Conservation (phyloP, 257 asterid genomes). For the Mitragyna speciosa region DNA sequence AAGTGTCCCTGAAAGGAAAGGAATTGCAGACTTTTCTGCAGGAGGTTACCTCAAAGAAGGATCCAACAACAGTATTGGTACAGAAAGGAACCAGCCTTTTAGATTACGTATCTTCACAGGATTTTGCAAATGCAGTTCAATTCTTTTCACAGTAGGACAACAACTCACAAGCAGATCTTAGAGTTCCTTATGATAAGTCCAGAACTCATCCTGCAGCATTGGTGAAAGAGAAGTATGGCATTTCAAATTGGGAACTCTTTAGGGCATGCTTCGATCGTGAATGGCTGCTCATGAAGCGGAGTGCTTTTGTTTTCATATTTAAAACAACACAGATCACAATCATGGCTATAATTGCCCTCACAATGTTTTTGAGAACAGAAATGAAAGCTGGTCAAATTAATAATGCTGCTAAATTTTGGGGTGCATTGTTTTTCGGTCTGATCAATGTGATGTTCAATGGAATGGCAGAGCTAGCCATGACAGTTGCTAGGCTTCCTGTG, state of each 20-base stretch:
- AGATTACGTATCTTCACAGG: slow-evolving; percentile 49
- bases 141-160: slow-evolving; percentile 55
- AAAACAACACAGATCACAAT: slow-evolving; percentile 71
- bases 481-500: slow-evolving; percentile 74
- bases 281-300: slow-evolving; percentile 76
- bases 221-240: slow-evolving; percentile 72
- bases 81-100: slow-evolving; percentile 48
- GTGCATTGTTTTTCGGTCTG: slow-evolving; percentile 79
- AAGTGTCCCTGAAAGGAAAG: slow-evolving; percentile 85
- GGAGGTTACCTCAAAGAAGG: slow-evolving; percentile 83
- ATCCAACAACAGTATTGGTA: slow-evolving; percentile 79
- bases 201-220: slow-evolving; percentile 71
- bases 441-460: slow-evolving; percentile 85
- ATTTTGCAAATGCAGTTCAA: slow-evolving; percentile 54
- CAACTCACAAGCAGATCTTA: slow-evolving; percentile 41
- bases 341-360: slow-evolving; percentile 65
- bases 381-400: slow-evolving; percentile 59
- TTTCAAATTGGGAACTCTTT: slow-evolving; percentile 66
- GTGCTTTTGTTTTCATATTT: slow-evolving; percentile 64
- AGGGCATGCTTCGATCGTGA: slow-evolving; percentile 67
- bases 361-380: slow-evolving; percentile 71
- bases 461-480: slow-evolving; percentile 79
- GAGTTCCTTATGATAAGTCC: slow-evolving; percentile 61
- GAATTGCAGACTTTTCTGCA: slow-evolving; percentile 78
- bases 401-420: slow-evolving; percentile 61